Percentiles rank a stretch among this genome's conserved stretches.
Evolutionary conservation across 257 asterid species (phyloP).

Genomic region (Mitragyna speciosa): DNA sequence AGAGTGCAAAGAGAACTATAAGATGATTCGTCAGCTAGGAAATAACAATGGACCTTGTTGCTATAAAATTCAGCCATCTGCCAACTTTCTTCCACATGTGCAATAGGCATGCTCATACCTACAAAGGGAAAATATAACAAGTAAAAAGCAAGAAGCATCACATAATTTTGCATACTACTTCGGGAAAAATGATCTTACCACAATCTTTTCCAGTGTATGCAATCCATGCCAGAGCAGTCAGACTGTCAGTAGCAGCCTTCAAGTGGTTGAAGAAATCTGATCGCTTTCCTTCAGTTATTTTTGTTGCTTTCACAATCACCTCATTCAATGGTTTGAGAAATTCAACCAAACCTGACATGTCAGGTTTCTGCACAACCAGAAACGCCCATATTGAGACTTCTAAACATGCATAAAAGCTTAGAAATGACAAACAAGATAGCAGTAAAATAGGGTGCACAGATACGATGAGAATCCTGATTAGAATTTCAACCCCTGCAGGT

Average conservation of each 20-base stretch:
- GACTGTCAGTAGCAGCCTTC: conserved; percentile 88
- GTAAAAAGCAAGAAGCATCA: conserved; percentile 9
- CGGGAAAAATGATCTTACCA: conserved; percentile 42
- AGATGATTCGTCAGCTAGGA: not conserved
- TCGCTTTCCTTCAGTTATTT: conserved; percentile 78
- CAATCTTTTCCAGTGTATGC: conserved; percentile 93
- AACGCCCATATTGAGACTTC: not conserved
- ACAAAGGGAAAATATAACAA: conserved; percentile 16
- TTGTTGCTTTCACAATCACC: conserved; percentile 60
- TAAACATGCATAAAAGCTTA: not conserved
- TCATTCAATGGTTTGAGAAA: conserved; percentile 87
- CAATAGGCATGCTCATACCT: conserved; percentile 98
- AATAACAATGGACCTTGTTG: conserved; percentile 62
- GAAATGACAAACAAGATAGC: not conserved
- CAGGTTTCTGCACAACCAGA: conserved; percentile 73
- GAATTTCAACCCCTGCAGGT: not conserved
- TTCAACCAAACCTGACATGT: conserved; percentile 63
- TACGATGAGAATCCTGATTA: too few relatives aligned
- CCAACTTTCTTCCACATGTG: conserved; percentile 98
- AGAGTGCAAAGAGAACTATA: not conserved
- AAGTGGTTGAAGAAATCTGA: conserved; percentile 81
- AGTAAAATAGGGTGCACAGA: not conserved
- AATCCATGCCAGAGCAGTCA: conserved; percentile 87
- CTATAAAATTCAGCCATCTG: conserved; percentile 96
- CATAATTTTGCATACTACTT: not conserved